Percentiles rank a stretch among this genome's conserved stretches.
These are phyloP conservation scores for Nadsonia commutata DNA, from an alignment of 1,139 yeast genomes.

Conservation along the genomic window DNA sequence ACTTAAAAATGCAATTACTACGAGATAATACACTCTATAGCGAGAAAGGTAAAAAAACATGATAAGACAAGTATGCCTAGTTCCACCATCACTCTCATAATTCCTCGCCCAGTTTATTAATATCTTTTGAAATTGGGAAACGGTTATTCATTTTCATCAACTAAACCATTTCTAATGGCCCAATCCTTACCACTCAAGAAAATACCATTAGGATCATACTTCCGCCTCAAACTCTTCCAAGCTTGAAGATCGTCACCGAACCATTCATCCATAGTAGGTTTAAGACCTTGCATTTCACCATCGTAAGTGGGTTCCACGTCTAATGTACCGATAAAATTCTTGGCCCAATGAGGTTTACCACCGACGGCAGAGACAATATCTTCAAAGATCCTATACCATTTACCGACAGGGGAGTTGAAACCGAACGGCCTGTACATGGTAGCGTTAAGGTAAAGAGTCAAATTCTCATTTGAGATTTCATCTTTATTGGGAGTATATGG, in stretches of 20 bases:
- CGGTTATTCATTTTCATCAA: not conserved
- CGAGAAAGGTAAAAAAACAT: too few species aligned
- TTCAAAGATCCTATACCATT: constrained; percentile 81
- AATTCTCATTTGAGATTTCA: constrained; percentile 48
- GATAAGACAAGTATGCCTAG: too few species aligned
- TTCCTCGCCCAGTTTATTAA: too few species aligned
- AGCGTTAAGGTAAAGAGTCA: constrained; percentile 80
- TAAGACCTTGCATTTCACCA: constrained; percentile 72
- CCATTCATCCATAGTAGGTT: constrained; percentile 57
- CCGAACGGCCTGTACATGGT: constrained; percentile 92
- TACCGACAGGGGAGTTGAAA: constrained; percentile 53
- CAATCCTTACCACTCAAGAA: constrained; percentile 66
- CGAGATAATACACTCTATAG: too few species aligned
- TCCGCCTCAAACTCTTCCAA: constrained; percentile 47
- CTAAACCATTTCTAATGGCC: constrained; percentile 67
- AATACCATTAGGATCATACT: constrained; percentile 69
- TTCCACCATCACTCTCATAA: too few species aligned
- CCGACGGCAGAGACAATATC: constrained; percentile 58
- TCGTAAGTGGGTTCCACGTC: constrained; percentile 28
- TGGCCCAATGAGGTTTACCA: constrained; percentile 99
- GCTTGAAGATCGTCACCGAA: constrained; percentile 54
- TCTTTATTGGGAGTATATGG: constrained; percentile 31
- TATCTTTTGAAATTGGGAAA: too few species aligned
- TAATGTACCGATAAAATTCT: constrained; percentile 67
- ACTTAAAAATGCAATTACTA: too few species aligned